Evolutionary conservation across 2,329 filamentous ascomycete species (phyloP).

Genomic region (Knoxdaviesia capensis): DNA sequence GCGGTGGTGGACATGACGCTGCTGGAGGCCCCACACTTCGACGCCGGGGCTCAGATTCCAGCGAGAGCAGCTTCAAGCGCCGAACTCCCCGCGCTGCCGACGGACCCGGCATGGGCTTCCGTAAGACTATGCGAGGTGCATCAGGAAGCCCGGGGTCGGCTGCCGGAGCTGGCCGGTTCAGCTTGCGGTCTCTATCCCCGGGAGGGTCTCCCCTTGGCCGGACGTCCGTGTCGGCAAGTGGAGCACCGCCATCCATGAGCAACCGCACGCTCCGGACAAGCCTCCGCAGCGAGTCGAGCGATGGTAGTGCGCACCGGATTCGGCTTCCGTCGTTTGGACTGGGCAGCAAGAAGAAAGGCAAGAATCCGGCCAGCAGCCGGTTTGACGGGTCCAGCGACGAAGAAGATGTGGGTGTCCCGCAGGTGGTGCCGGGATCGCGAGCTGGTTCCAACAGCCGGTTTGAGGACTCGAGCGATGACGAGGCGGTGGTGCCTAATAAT

Average conservation of each 20-base stretch:
- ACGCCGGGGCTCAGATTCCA: slow-evolving; percentile 5
- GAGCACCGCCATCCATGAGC: too few relatives aligned
- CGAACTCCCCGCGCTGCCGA: slow-evolving; percentile 24
- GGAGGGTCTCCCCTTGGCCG: slow-evolving; percentile 23
- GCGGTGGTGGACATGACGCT: neutral
- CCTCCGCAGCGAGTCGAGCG: slow-evolving; percentile 20
- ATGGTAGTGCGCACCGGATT: slow-evolving; percentile 15
- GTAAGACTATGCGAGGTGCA: slow-evolving; percentile 45
- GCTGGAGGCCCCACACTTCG: neutral
- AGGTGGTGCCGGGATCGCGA: slow-evolving; percentile 7
- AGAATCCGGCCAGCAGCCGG: slow-evolving; percentile 23
- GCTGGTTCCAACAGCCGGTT: slow-evolving; percentile 36
- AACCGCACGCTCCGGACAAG: slow-evolving; percentile 14
- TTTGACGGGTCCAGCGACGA: slow-evolving; percentile 46
- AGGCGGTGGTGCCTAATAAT: slow-evolving; percentile 11
- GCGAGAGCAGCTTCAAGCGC: slow-evolving; percentile 62
- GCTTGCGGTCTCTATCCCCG: slow-evolving; percentile 51
- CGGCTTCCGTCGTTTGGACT: slow-evolving; percentile 23
- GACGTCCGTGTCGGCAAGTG: too few relatives aligned
- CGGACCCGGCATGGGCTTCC: slow-evolving; percentile 35
- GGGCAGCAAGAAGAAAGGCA: slow-evolving; percentile 16
- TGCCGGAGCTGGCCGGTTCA: slow-evolving; percentile 38
- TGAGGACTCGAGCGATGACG: slow-evolving; percentile 52
- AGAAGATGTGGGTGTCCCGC: slow-evolving; percentile 12
- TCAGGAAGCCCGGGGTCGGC: slow-evolving; percentile 11